Base-by-base conservation (phyloP, 768 basidiomycete genomes). In the Boletellus ananas region DNA sequence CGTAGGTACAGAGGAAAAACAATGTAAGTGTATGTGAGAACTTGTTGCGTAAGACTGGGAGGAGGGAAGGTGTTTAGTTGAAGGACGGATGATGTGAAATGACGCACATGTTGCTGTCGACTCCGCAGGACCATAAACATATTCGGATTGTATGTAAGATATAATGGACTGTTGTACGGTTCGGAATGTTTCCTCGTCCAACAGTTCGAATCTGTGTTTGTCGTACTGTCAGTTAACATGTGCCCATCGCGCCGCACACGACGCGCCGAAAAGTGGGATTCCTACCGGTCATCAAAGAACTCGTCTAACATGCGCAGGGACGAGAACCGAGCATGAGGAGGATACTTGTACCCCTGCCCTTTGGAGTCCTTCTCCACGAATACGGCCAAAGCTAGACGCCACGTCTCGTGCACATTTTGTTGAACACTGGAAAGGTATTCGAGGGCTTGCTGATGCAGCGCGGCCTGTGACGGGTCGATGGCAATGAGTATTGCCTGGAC, bases 11-110 rank as follows among this genome's bases (percentile, higher is more conserved):
- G 45, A 94, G 79, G 72, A 94, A 94, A 72, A 94, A 83, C 43
- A 91, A 79, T 1, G 90, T 88, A 51, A 94, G 75, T 34, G 90
- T 90, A 73, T 93, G 90, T 23, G 90, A 89, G 72, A 93, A 91
- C 69, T 96, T 96, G 76, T 97, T 97, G 64, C 94, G 85, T 47
- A 97, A 72, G 70, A 89, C 92, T 94, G 53, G 36, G 45, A 56
- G 62, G 49, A 58, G 51, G 14, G 45, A 33, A 36, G 18, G 29
- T 10, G 36, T 27, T 56, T 43, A 60, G 52, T 41, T 4, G 31
- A 34, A 47, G 36, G 29, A 33, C 10, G 45, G 33, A 43, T n/a
- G 10, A 3, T 10, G 35, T 49, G n/a, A 34, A 57, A 45, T 37
- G 13, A 77, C 94, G 71, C 64, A 94, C 94, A 96, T 44, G 85